A percentile compares a stretch with the other conserved stretches of the same genome.
phyloP scores from a whole-genome alignment of 2,329 filamentous ascomycete genomes.

The Zarea fungicola region DNA sequence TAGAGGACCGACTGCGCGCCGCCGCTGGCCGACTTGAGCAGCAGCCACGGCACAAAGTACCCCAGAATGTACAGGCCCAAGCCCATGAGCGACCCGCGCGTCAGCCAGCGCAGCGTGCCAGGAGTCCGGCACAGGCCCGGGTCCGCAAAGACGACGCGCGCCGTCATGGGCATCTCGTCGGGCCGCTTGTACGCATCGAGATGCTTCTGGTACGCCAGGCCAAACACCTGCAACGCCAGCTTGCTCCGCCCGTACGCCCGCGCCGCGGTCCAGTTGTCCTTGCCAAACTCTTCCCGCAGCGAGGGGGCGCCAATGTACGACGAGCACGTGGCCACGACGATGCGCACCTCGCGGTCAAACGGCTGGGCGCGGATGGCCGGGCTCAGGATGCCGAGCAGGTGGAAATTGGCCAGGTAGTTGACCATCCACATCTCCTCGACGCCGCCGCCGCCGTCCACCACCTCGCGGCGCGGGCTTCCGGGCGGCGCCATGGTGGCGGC shows the following conservation, averaged over 20 bases:
- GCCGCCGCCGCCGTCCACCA: constrained; percentile 77
- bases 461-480: constrained; percentile 54
- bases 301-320: constrained; percentile 78
- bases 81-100: constrained; percentile 76
- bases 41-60: constrained; percentile 79
- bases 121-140: constrained; percentile 82
- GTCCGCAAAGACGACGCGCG: constrained; percentile 80
- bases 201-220: constrained; percentile 86
- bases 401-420: constrained; percentile 95
- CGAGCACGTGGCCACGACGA: constrained; percentile 82
- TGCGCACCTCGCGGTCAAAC: constrained; percentile 84
- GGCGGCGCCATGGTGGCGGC: constrained; percentile 71
- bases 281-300: constrained; percentile 47
- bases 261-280: constrained; percentile 49
- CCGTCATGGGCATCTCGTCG: constrained; percentile 75
- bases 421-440: constrained; percentile 89
- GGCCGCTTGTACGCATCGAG: constrained; percentile 78
- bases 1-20: constrained; percentile 84
- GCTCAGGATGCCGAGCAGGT: constrained; percentile 83
- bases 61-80: constrained; percentile 69
- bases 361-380: constrained; percentile 88
- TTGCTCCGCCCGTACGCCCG: constrained; percentile 61
- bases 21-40: constrained; percentile 78
- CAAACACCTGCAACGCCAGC: constrained; percentile 85
- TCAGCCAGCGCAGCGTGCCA: constrained; percentile 81